Evolutionary conservation across 2,329 filamentous ascomycete species (phyloP).

Genomic region (Aspergillus unguis): DNA sequence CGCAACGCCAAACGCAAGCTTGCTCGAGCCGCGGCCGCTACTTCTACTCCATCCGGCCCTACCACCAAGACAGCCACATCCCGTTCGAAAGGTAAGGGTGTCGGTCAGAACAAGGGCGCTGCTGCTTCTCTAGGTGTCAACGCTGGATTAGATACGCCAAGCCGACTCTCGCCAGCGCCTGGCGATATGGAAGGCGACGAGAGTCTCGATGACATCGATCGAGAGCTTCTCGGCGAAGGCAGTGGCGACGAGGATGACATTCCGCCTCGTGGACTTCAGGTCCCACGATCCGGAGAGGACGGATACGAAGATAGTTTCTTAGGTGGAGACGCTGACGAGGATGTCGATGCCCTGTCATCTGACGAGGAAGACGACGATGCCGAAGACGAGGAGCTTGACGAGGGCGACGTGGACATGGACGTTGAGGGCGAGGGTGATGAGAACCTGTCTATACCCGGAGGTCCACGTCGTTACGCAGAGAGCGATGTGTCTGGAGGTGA

Average conservation of each 20-base stretch:
- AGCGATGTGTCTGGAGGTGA: conserved; percentile 27
- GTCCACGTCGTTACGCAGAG: conserved; percentile 31
- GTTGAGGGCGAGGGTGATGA: conserved; percentile 27
- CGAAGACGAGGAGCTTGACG: conserved; percentile 37
- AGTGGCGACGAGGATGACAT: conserved; percentile 36
- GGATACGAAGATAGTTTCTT: conserved; percentile 28
- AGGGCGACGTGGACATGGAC: conserved; percentile 24
- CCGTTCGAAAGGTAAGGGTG: conserved; percentile 26
- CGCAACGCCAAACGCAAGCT: conserved; percentile 32
- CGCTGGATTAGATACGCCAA: conserved; percentile 24
- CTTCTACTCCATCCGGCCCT: conserved; percentile 17
- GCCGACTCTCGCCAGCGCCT: conserved; percentile 21
- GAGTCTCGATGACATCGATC: conserved; percentile 36
- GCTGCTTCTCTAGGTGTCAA: conserved; percentile 11
- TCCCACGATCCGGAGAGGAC: conserved; percentile 20
- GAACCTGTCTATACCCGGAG: conserved; percentile 32
- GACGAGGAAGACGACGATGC: conserved; percentile 28
- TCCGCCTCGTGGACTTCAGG: conserved; percentile 13
- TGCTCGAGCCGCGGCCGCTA: conserved; percentile 19
- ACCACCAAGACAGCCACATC: conserved; percentile 19
- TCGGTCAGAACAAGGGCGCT: conserved; percentile 19
- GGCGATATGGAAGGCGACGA: conserved; percentile 34
- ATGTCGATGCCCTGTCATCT: conserved; percentile 25
- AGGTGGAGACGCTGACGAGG: conserved; percentile 24
- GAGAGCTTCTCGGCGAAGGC: conserved; percentile 36